Conservation (phyloP, 1,139 yeast species). For the Nakaseomyces sp. region DNA sequence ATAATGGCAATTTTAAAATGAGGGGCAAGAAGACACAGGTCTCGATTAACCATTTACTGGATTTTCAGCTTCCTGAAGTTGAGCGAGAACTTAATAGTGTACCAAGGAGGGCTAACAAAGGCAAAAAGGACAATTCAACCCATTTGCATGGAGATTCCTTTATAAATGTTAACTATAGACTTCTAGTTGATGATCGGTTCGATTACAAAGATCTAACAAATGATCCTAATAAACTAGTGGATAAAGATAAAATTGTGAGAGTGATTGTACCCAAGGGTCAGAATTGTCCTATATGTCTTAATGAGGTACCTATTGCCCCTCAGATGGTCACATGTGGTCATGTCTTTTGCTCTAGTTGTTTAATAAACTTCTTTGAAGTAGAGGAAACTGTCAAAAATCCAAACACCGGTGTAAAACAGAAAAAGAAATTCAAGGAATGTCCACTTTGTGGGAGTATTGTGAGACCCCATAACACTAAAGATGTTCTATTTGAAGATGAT, state of each 20-base stretch:
- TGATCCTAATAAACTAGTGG: constrained; percentile 71
- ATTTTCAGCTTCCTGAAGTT: constrained; percentile 51
- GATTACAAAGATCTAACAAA: constrained; percentile 48
- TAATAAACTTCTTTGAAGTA: constrained; percentile 49
- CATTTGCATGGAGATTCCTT: constrained; percentile 62
- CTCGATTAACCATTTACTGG: constrained; percentile 56
- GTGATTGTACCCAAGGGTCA: constrained; percentile 67
- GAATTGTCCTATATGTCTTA: constrained; percentile 82
- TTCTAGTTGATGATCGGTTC: constrained; percentile 59
- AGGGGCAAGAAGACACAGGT: constrained; percentile 45
- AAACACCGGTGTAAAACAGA: constrained; percentile 21
- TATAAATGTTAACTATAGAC: constrained; percentile 77
- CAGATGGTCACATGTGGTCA: constrained; percentile 96
- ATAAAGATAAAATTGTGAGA: constrained; percentile 53
- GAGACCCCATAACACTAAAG: constrained; percentile 48
- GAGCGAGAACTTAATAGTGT: constrained; percentile 26
- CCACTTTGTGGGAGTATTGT: constrained; percentile 76
- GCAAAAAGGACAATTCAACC: constrained; percentile 23
- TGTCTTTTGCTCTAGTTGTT: constrained; percentile 74
- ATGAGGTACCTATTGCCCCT: constrained; percentile 81
- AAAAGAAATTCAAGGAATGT: constrained; percentile 59
- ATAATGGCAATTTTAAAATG: constrained; percentile 30
- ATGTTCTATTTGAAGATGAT: constrained; percentile 49
- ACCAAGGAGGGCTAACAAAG: constrained; percentile 17
- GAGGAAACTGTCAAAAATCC: constrained; percentile 39